Evolutionary conservation across 192 early-diverging fungal genomes (phyloP), one percentile per base, ranked within the genome.

Genomic region (Linnemannia zychae): DNA sequence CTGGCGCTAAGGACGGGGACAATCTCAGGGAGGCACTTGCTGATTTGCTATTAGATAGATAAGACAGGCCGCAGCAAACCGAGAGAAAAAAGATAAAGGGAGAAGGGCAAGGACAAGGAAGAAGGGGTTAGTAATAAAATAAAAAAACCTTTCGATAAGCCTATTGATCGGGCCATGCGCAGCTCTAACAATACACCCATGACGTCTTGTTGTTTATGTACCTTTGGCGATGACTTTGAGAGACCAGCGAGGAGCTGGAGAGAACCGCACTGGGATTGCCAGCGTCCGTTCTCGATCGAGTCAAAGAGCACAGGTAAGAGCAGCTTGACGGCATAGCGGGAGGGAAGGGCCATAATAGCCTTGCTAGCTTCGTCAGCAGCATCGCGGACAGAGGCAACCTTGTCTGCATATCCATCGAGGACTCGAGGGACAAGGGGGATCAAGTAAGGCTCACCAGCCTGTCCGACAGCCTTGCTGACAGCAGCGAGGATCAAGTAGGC

Each of bases 251-350:
- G 65, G 46, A 91, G 72, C 60, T 81, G 74, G 49, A 91, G 79
- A 74, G 86, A 71, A 28, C 88, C 87, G 17, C 76, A 75, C 90
- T 95, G 94, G 74, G 94, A 93, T 73, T 94, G 94, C 92, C 94
- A 93, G 80, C 93, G 90, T 74, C 94, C 93, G 88, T 95, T 95
- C 73, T 92, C 90, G 79, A 95, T 90, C 70, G 91, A 92, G 63
- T 90, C 91, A 76, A 94, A 90, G 73, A 95, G 88, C 67, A 92
- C 85, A 20, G 94, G 93, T 12, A 96, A 88, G 66, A 94, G 81
- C 53, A 90, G 57, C 67, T 83, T 74, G 53, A 88, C 83, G 46
- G 91, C 87, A 60, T 88, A 81, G 44, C 90, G 86, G 34, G 89
- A 88, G 57, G 87, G 79, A 17, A 86, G 82, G 63, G 79, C 76